A percentile compares a stretch with the other conserved stretches of the same genome.
phyloP scores from a whole-genome alignment of 768 basidiomycete species.

The Lyophyllum decastes region DNA sequence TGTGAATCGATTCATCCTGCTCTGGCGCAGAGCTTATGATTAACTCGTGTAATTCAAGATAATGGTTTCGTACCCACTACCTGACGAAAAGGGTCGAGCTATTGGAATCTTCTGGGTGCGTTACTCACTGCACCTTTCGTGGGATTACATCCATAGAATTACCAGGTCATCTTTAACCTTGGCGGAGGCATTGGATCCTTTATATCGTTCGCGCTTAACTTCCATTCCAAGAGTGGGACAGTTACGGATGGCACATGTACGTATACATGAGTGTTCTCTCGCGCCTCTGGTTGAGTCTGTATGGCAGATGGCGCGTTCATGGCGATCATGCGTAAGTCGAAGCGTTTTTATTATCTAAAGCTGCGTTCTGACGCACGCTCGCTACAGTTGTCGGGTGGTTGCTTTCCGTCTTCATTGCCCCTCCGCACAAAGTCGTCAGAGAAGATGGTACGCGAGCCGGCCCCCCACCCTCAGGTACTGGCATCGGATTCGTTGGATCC shows the following conservation, averaged over 20 bases:
- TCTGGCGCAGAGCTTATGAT: neutral
- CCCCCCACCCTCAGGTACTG: conserved; percentile 16
- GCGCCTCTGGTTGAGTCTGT: neutral
- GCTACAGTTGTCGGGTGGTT: conserved; percentile 25
- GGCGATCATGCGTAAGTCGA: conserved; percentile 26
- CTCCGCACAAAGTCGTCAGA: conserved; percentile 27
- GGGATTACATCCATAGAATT: neutral
- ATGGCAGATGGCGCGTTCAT: conserved; percentile 28
- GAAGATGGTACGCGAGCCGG: conserved; percentile 26
- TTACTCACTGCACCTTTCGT: neutral
- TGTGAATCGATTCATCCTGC: conserved; percentile 8
- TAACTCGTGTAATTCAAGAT: conserved; percentile 14
- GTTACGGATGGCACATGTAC: conserved; percentile 31
- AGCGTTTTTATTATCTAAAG: neutral
- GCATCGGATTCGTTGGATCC: conserved; percentile 14
- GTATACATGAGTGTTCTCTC: conserved; percentile 3
- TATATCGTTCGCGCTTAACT: conserved; percentile 29
- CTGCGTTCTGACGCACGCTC: neutral
- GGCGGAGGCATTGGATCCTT: conserved; percentile 31
- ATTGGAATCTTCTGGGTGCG: conserved; percentile 28
- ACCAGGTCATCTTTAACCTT: conserved; percentile 29
- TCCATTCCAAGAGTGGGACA: conserved; percentile 26
- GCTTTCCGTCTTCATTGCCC: conserved; percentile 20
- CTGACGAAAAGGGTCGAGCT: conserved; percentile 27
- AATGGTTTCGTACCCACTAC: conserved; percentile 30